Evolutionary conservation across 305 asterid genomes (phyloP).

Genomic region (Rubia occidens): DNA sequence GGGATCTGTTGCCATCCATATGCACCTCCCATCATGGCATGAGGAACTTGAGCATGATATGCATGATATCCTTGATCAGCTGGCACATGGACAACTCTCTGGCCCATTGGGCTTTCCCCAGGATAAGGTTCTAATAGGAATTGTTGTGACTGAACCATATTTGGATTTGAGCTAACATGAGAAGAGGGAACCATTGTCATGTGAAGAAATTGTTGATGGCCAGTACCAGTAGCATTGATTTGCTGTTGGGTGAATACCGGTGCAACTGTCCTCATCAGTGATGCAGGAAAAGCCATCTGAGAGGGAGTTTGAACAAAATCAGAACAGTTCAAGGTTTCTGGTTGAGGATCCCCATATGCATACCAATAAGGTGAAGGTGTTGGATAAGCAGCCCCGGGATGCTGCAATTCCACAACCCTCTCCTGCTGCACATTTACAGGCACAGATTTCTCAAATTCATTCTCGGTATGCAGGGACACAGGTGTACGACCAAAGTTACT

Average conservation of each 20-base stretch:
- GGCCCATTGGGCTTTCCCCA: conserved; percentile 30
- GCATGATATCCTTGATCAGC: conserved; percentile 49
- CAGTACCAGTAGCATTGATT: conserved; percentile 18
- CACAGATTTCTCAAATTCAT: conserved; percentile 40
- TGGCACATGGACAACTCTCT: conserved; percentile 54
- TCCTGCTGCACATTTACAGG: conserved; percentile 32
- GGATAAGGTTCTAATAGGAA: conserved; percentile 25
- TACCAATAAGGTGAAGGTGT: conserved; percentile 48
- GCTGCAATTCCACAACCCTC: conserved; percentile 26
- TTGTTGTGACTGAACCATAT: conserved; percentile 49
- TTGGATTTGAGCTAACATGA: conserved; percentile 44
- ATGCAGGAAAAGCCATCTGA: conserved; percentile 51
- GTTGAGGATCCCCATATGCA: conserved; percentile 46
- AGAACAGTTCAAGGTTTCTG: conserved; percentile 39
- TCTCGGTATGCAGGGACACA: conserved; percentile 34
- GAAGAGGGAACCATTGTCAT: conserved; percentile 35
- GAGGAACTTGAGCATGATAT: conserved; percentile 42
- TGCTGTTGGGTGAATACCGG: conserved; percentile 36
- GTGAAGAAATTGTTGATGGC: conserved; percentile 47
- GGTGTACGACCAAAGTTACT: conserved; percentile 31
- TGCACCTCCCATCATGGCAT: conserved; percentile 25
- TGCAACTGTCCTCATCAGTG: conserved; percentile 36
- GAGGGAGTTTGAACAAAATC: conserved; percentile 44
- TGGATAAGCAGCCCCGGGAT: conserved; percentile 36
- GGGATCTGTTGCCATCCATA: conserved; percentile 60